Evolutionary conservation across 805 yeast genomes (phyloP).

Genomic region (Myxozyma nipponensis): DNA sequence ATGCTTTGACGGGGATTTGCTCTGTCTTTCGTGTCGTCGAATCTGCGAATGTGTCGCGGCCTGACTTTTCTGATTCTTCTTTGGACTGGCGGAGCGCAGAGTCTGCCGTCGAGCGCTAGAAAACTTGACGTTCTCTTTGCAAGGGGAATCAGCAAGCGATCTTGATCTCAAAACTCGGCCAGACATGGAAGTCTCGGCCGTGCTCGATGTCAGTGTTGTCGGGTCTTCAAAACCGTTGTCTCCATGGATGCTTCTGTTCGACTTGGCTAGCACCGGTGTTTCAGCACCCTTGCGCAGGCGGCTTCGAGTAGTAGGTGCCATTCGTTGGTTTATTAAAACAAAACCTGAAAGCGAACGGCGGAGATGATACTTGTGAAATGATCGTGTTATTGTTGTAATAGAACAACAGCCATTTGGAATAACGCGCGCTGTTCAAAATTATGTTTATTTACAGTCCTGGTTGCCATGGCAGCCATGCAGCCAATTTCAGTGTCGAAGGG

Average conservation of each 20-base stretch:
- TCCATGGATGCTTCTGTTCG: too few relatives aligned
- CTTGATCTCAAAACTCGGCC: neutral
- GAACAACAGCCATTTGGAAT: too few relatives aligned
- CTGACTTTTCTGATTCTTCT: too few relatives aligned
- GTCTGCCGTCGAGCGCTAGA: neutral
- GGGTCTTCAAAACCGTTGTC: neutral
- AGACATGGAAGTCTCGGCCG: neutral
- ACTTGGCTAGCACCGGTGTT: neutral
- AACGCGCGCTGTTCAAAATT: too few relatives aligned
- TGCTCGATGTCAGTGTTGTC: neutral
- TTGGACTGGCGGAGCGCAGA: neutral
- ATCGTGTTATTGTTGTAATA: too few relatives aligned
- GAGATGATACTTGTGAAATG: neutral
- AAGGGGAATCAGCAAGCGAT: neutral
- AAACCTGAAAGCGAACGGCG: neutral
- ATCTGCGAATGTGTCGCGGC: too few relatives aligned
- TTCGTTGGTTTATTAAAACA: neutral
- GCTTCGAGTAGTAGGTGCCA: constrained; percentile 8
- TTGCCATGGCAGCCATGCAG: too few relatives aligned
- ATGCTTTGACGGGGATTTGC: too few relatives aligned
- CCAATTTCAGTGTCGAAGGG: too few relatives aligned
- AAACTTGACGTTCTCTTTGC: neutral
- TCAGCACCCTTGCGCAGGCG: neutral
- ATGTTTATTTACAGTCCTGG: too few relatives aligned
- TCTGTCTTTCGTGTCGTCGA: too few relatives aligned